Evolutionary conservation across 2,329 filamentous ascomycete genomes (phyloP).

Genomic region (Lasiodiplodia hormozganensis): DNA sequence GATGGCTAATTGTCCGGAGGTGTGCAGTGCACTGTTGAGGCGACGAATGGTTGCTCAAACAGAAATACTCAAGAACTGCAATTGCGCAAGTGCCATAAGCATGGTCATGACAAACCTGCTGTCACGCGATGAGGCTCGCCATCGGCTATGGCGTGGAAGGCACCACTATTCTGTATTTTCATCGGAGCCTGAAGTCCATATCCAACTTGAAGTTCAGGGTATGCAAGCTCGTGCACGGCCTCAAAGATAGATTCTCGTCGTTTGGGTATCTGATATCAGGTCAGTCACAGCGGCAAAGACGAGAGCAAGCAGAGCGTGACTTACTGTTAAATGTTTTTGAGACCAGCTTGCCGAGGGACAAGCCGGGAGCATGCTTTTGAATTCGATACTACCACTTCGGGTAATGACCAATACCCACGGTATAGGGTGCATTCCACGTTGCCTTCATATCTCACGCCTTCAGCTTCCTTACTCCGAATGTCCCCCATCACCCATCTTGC

Average conservation of each 20-base stretch:
- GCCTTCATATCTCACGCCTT: not conserved
- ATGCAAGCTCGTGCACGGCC: not conserved
- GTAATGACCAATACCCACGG: not conserved
- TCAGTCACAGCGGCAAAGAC: not conserved
- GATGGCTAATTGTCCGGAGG: not conserved
- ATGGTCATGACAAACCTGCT: not conserved
- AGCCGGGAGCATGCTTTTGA: constrained; percentile 24
- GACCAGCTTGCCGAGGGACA: constrained; percentile 19
- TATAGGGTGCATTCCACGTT: not conserved
- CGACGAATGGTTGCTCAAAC: not conserved
- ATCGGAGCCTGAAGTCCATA: not conserved
- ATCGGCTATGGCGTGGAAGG: not conserved
- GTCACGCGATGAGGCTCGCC: not conserved
- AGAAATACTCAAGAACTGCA: not conserved
- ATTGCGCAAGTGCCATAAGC: not conserved
- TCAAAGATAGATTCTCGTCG: not conserved
- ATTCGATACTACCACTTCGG: not conserved
- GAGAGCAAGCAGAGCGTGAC: not conserved
- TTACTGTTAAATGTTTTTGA: constrained; percentile 5
- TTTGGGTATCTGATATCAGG: not conserved
- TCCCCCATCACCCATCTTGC: not conserved
- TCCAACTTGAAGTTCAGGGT: not conserved
- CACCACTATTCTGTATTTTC: not conserved
- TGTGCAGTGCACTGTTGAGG: not conserved
- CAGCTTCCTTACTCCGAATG: not conserved